Base-by-base conservation (phyloP, 2,329 filamentous ascomycete species). In the Diaporthe australafricana region DNA sequence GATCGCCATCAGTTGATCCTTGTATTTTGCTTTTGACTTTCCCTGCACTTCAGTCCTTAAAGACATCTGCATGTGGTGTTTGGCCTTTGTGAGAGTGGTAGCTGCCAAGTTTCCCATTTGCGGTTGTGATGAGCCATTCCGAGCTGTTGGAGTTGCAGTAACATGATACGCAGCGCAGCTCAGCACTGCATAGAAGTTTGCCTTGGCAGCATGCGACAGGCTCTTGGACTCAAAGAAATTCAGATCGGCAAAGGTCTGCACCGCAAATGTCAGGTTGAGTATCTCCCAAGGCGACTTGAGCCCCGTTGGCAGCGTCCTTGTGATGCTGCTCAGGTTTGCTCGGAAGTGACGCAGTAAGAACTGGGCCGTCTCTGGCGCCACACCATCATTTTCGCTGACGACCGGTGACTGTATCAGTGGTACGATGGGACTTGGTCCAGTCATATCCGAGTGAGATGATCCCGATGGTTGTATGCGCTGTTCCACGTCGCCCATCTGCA, bases 1-100 rank as follows among this genome's bases (percentile, higher is more conserved):
- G 14, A 60, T 60, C 7, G 38, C 55, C 55, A 60, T 60, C 2
- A 60, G 55, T 11, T 60, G 55, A 30, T 60, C 55, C 55, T 60
- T 60, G 35, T 60, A 60, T 42, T 60, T 60, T 42, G 55, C 55
- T 60, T 38, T 60, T 20, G 55, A 27, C 3, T 60, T 60, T 2
- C 38, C 55, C 22, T 27, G 22, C 0, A 60, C 55, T 9, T 60
- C 55, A 12, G 55, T 27, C 22, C n/a, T 60, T 7, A 60, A 35
- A 2, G 55, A 60, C 55, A 42, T 60, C 22, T 60, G 55, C 55
- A 60, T 60, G 35, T 60, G 55, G 55, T 40, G 22, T 11, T 60
- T 60, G 35, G 55, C 55, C 5, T 60, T 60, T 17, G 6, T 7
- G 7, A 60, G 38, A 9, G 55, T 42, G 2, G 8, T 27, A 12